Conservation (phyloP, 306 rosid species). For the Cyclanthera cordifolia region DNA sequence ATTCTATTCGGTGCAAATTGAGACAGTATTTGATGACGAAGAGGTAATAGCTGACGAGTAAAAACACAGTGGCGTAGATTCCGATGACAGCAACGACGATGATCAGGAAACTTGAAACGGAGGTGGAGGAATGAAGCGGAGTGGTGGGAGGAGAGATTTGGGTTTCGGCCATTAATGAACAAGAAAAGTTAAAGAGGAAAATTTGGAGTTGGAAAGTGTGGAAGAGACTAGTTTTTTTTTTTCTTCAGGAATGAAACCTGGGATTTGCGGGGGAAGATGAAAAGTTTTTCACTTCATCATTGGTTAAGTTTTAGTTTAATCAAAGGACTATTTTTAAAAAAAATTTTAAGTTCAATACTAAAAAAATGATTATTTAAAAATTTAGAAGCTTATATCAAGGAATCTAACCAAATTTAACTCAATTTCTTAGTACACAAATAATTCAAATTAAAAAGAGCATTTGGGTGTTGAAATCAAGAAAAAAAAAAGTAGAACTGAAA, state of each 20-base stretch:
- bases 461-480: not conserved
- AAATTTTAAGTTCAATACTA: too few relatives aligned
- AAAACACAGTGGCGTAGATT: conserved; percentile 73
- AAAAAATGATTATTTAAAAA: too few relatives aligned
- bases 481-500: not conserved
- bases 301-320: too few relatives aligned
- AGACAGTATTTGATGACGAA: conserved; percentile 95
- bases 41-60: conserved; percentile 77
- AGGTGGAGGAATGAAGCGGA: not conserved
- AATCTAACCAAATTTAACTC: too few relatives aligned
- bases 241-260: not conserved
- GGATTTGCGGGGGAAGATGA: too few relatives aligned
- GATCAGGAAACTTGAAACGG: conserved; percentile 55
- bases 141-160: not conserved
- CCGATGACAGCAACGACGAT: conserved; percentile 87
- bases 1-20: conserved; percentile 78
- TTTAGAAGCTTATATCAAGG: too few relatives aligned
- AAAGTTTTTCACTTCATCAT: too few relatives aligned
- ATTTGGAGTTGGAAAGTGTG: not conserved
- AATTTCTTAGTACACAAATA: too few relatives aligned
- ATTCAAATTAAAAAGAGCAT: not conserved
- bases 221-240: not conserved
- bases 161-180: not conserved
- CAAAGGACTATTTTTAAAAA: too few relatives aligned
- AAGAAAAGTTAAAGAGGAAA: not conserved